Evolutionary conservation across 2,329 filamentous ascomycete genomes (phyloP), one percentile per base, ranked within the genome.

Genomic region (Corynespora cassiicola): DNA sequence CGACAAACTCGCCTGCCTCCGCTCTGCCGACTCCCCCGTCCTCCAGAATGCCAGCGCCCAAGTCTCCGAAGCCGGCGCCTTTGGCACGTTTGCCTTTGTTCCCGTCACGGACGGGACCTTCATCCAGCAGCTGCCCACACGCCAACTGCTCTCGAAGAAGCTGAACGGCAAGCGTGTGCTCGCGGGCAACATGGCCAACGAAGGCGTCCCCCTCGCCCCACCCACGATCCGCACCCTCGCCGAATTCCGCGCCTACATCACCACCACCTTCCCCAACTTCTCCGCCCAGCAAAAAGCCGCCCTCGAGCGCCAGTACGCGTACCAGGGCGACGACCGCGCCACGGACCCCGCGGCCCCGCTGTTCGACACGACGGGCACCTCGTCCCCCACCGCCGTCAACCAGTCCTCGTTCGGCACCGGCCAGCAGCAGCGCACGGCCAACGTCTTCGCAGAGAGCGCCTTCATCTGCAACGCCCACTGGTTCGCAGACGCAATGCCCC

Each of bases 391-490:
- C 8, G 59, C 61, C 4, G 34, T 63, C 16, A 65, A 65, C 37
- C 56, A 61, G 31, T 61, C 55, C 27, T 42, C 41, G 21, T 61
- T 58, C 34, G 61, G 55, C 2, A 61, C 61, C 1, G 63, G 61
- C 21, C 55, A 63, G 28, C 56, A 63, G 37, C 61, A 66, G 34
- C 60, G 71, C 14, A 52, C 72, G 4, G 71, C 71, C 52, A 57
- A 71, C 41, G 64, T 73, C 15, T 75, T 71, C 42, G 71, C 71
- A 6, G 72, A 75, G 44, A 72, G 67, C 43, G 69, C 73, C 22
- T 73, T 75, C 48, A 63, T 61, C 34, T 72, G 69, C 38, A 66
- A 66, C 4, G 57, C 52, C 7, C 67, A 71, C 48, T 72, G 68
- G 62, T 64, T 70, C 32, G 67, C 68, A 3, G 57, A 53, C 10